Evolutionary conservation across 805 yeast genomes (phyloP), one percentile per base, ranked within the genome.

Genomic region (Candida khao-thaluensis): DNA sequence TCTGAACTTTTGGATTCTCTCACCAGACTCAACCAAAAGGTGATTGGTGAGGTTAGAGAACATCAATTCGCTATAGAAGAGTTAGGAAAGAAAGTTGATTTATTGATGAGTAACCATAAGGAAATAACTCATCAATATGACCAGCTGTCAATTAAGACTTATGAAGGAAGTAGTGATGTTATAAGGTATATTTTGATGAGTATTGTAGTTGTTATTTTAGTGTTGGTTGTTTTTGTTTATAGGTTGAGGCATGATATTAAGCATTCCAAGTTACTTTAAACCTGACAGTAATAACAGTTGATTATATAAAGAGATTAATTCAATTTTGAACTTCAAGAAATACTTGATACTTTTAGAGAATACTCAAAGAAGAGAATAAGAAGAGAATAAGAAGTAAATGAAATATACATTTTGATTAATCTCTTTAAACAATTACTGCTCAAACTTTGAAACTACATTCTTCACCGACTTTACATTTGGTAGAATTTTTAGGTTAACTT

Each of bases 211-310:
- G 59, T 71, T 4, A 47, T 74, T 18, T 45, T 69, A 3, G 58
- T 67, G 1, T 60, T 78, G 40, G 65, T 73, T 14, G 56, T 71
- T 24, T 64, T 76, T 44, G 69, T 78, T 16, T 72, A 71, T 54
- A 69, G 77, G 52, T 59, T 81, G 30, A 74, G 84, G 61, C 76
- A 68, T 46, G 85, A 81, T 46, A 77, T 81, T 41, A 80, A 77
- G 49, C 82, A 77, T 50, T 64, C 82, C 7, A 81, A 81, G 47
- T 64, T 81, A 31, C 64, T 80, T 41, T 79, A 54, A 17, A 20
- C n/a, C n/a, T n/a, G n/a, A n/a, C n/a, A n/a, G n/a, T n/a, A n/a
- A n/a, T n/a, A n/a, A n/a, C n/a, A n/a, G n/a, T n/a, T n/a, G n/a
- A n/a, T n/a, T n/a, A n/a, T n/a, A n/a, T n/a, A n/a, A n/a, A n/a